Percentiles rank a stretch among this genome's conserved stretches.
Conservation (phyloP, 169 alveolate species). For the Cryptosporidium meleagridis region DNA sequence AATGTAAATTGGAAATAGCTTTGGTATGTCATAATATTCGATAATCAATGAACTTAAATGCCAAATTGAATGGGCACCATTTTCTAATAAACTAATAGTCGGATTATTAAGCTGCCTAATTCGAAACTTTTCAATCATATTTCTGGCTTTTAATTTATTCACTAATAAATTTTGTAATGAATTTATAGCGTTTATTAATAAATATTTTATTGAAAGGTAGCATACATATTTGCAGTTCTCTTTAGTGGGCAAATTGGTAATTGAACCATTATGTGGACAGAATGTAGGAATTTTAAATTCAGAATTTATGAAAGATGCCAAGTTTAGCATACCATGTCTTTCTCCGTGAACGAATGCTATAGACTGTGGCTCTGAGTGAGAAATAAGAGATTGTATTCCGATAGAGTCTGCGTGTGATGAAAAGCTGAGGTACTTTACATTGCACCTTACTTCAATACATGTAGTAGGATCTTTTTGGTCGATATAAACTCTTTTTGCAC, state of each 20-base stretch:
- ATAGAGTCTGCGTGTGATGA: slow-evolving; percentile 98
- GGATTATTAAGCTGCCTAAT: not conserved
- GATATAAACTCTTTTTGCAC: slow-evolving; percentile 81
- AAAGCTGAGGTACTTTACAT: slow-evolving; percentile 94
- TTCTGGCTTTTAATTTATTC: not conserved
- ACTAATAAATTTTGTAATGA: not conserved
- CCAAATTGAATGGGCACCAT: not conserved
- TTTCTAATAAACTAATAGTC: not conserved
- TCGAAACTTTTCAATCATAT: not conserved
- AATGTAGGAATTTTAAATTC: slow-evolving; percentile 52
- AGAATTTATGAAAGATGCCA: slow-evolving; percentile 77
- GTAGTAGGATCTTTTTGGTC: slow-evolving; percentile 81
- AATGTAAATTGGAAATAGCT: not conserved
- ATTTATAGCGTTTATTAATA: not conserved
- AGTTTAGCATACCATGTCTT: slow-evolving; percentile 93
- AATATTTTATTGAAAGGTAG: slow-evolving; percentile 1
- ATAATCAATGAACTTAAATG: not conserved
- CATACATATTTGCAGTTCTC: not conserved
- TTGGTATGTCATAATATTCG: not conserved
- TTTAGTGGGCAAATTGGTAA: slow-evolving; percentile 18
- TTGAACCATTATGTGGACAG: slow-evolving; percentile 73
- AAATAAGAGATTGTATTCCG: slow-evolving; percentile 92
- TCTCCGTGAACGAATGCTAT: slow-evolving; percentile 98
- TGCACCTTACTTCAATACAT: slow-evolving; percentile 90
- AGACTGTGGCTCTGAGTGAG: slow-evolving; percentile 91